These are phyloP conservation scores for Heritiera littoralis DNA, from an alignment of 345 rosid species.

Conservation along the genomic window DNA sequence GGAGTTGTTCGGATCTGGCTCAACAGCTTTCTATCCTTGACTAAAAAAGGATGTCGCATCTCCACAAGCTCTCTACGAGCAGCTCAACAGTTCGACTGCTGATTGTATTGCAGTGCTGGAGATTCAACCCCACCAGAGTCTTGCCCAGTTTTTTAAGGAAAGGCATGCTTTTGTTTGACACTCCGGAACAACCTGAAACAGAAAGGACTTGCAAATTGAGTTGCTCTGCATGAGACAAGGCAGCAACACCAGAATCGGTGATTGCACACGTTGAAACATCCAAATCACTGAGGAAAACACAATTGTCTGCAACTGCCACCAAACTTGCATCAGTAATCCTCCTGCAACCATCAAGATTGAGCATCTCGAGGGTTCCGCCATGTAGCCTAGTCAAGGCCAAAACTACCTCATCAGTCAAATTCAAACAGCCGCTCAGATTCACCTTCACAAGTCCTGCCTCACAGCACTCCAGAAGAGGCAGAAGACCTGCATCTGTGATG, in stretches of 20 bases:
- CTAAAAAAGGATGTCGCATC: conserved; percentile 67
- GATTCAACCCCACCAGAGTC: conserved; percentile 63
- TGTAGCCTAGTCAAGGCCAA: conserved; percentile 44
- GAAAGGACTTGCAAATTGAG: conserved; percentile 59
- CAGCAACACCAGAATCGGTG: conserved; percentile 52
- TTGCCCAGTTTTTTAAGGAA: conserved; percentile 45
- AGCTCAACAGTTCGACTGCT: conserved; percentile 43
- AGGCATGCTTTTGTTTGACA: conserved; percentile 50
- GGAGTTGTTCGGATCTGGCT: conserved; percentile 4
- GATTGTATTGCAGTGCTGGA: conserved; percentile 60
- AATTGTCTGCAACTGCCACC: conserved; percentile 52
- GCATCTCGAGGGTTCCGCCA: conserved; percentile 57
- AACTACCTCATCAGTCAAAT: conserved; percentile 55
- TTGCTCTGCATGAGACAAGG: conserved; percentile 46
- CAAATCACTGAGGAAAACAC: conserved; percentile 55
- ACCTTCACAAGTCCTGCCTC: conserved; percentile 60
- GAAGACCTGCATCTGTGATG: conserved; percentile 60
- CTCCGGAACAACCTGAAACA: conserved; percentile 49
- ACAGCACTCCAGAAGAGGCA: conserved; percentile 47
- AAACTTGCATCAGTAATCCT: conserved; percentile 65
- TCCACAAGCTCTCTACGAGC: conserved; percentile 59
- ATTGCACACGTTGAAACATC: conserved; percentile 58
- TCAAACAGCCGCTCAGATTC: conserved; percentile 57
- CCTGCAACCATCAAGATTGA: conserved; percentile 65
- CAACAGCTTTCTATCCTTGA: conserved; percentile 7